Evolutionary conservation across 2,329 filamentous ascomycete genomes (phyloP), one percentile per base, ranked within the genome.

Genomic region (Penicillium sp.): DNA sequence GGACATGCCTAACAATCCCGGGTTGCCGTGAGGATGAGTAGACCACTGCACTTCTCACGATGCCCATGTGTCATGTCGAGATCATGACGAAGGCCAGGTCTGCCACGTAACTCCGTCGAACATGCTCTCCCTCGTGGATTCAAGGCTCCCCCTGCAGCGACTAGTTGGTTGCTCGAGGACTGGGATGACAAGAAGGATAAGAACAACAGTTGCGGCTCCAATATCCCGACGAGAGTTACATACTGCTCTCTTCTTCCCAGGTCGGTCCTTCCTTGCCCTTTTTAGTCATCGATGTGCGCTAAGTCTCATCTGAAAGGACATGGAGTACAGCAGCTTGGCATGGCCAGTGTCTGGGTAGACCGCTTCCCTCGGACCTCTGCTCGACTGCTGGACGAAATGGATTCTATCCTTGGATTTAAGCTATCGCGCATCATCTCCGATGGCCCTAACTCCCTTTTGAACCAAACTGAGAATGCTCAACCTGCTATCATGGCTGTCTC

Each of bases 401-500:
- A 97, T 75, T 77, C 85, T 39, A 83, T 84, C 24, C 81, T 95
- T 64, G 83, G 87, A 62, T 85, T 86, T 65, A 85, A 86, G 57
- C 81, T 97, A 52, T 91, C 89, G 36, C 79, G 81, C 24, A 81
- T 93, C 53, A 96, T 96, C 62, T 85, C 86, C 54, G 79, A 89
- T 26, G 92, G 93, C 0, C 89, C 93, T 1, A 89, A 88, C 62
- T 85, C 84, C 51, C 75, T 80, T 47, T 83, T 97, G 51, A 95
- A 89, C 38, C 82, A 84, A 52, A 96, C 93, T 4, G 84, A 88
- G 59, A 92, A 95, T 69, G 89, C 93, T 4, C 93, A 97, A 72
- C 93, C 93, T 1, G 92, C 93, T 64, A 96, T 96, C 72, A 95
- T 97, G 90, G 90, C 91, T 13, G 94, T 90, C 4, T 95, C 90